Percentiles rank a stretch among this genome's conserved stretches.
phyloP scores from a whole-genome alignment of 164 flowering plant species.

The Tetracentron sinense region DNA sequence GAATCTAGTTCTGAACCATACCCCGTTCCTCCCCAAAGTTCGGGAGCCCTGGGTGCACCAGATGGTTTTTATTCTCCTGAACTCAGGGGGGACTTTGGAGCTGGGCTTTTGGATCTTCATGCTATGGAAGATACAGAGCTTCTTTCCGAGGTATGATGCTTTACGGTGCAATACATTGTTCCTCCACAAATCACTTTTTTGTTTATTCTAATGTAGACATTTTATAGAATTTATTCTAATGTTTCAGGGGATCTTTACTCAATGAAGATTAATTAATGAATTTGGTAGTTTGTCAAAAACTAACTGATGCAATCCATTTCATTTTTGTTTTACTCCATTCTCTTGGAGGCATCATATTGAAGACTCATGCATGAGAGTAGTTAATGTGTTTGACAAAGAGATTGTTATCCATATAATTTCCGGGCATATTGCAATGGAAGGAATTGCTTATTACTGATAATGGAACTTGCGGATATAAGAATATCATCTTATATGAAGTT shows the following conservation, averaged over 20 bases:
- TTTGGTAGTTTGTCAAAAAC: not conserved
- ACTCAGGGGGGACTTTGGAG: slow-evolving; percentile 93
- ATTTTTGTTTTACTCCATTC: not conserved
- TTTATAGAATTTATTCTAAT: no score
- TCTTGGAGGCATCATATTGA: not conserved
- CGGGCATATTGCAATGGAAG: not conserved
- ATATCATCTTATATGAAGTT: no score
- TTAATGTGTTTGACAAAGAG: not conserved
- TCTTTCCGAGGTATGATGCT: slow-evolving; percentile 68
- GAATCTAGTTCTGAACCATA: slow-evolving; percentile 83
- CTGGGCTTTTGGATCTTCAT: slow-evolving; percentile 97
- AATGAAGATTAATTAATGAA: not conserved
- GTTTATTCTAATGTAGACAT: no score
- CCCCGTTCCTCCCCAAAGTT: slow-evolving; percentile 65
- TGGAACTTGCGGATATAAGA: no score
- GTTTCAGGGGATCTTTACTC: no score
- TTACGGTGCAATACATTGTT: not conserved
- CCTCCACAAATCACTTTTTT: no score
- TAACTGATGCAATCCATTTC: not conserved
- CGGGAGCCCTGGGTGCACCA: slow-evolving; percentile 38
- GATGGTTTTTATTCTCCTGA: slow-evolving; percentile 82
- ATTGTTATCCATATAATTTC: not conserved
- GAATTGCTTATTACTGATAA: not conserved
- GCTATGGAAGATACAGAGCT: slow-evolving; percentile 99
- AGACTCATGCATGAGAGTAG: not conserved